Conservation (phyloP, 345 rosid genomes). For the Nasturtium officinale region DNA sequence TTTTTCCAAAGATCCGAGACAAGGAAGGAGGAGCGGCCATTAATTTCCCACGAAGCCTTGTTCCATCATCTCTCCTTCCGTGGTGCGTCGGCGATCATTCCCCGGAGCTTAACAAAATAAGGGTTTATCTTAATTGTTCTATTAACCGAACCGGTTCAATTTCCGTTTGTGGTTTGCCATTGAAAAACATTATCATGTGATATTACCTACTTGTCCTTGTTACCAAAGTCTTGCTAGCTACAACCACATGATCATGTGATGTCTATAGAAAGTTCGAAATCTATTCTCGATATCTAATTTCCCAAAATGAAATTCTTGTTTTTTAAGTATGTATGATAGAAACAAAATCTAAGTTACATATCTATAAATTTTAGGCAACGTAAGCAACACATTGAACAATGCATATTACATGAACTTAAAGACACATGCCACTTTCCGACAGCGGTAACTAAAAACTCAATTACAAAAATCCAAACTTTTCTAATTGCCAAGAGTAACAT, state of each 20-base stretch:
- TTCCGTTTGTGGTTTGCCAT: background rate
- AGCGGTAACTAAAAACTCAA: background rate
- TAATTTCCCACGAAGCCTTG: slow-evolving; percentile 43
- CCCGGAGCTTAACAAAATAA: slow-evolving; percentile 39
- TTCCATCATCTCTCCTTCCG: slow-evolving; percentile 41
- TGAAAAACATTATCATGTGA: background rate
- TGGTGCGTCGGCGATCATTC: slow-evolving; percentile 43
- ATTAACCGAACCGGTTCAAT: slow-evolving; percentile 24
- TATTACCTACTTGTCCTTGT: slow-evolving; percentile 11
- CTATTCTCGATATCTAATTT: slow-evolving; percentile 14
- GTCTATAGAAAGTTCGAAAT: background rate
- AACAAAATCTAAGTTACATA: slow-evolving; percentile 14
- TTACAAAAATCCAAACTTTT: slow-evolving; percentile 8
- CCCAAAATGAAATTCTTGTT: slow-evolving; percentile 2
- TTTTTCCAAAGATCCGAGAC: slow-evolving; percentile 12
- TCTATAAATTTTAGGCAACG: slow-evolving; percentile 4
- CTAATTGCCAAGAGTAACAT: slow-evolving; percentile 49
- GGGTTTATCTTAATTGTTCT: slow-evolving; percentile 36
- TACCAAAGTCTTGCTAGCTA: background rate
- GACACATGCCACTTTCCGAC: slow-evolving; percentile 16
- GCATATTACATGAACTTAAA: slow-evolving; percentile 22
- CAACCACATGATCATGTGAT: slow-evolving; percentile 8
- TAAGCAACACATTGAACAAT: slow-evolving; percentile 15
- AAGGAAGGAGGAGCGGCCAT: slow-evolving; percentile 49
- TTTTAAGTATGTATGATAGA: background rate